Base-by-base conservation (phyloP, 192 early-diverging fungal genomes). In the Coemansia sp. region DNA sequence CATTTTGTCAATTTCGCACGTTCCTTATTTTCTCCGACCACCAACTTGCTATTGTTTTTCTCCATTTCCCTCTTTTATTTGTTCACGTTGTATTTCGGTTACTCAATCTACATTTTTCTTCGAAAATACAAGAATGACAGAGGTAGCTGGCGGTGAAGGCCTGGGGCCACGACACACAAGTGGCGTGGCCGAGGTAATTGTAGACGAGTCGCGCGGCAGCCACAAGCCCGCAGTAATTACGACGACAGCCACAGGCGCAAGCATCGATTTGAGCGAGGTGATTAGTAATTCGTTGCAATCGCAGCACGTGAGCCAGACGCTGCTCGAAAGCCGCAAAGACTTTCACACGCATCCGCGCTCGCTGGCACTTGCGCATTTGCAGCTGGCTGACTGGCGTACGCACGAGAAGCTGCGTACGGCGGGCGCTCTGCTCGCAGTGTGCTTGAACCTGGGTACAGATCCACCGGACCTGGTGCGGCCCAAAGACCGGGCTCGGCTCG, bases 401-500 rank as follows among this genome's bases (percentile, higher is more conserved):
- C 72, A 77, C 26, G 88, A 89, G 53, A 83, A 85, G 56, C 64
- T 88, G 54, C 95, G 95, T 66, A 97, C 94, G 26, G 87, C 92
- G 13, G 91, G 88, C 5, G 94, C 93, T 2, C 82, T 93, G 6
- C 78, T 99, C 11, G 91, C 93, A 1, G 83, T 96, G 56, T 99
- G 97, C 69, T 82, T 99, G 47, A 96, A 96, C 73, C 90, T 99
- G 60, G 95, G 94, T n/a, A 90, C 91, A 11, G 89, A 93, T 54
- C 97, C 97, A 29, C 97, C 97, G 22, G 97, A 97, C 74, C 66
- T 94, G 24, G 88, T 93, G 54, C 92, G 91, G 55, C 93, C 97
- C 9, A 84, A 83, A 14, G 90, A 92, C 3, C 91, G 92, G 20
- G 94, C 97, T 0, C 93, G 92, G 66, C 69, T 96, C 43, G 94